Base-by-base conservation (phyloP, 345 rosid species). In the Camelina sativa region DNA sequence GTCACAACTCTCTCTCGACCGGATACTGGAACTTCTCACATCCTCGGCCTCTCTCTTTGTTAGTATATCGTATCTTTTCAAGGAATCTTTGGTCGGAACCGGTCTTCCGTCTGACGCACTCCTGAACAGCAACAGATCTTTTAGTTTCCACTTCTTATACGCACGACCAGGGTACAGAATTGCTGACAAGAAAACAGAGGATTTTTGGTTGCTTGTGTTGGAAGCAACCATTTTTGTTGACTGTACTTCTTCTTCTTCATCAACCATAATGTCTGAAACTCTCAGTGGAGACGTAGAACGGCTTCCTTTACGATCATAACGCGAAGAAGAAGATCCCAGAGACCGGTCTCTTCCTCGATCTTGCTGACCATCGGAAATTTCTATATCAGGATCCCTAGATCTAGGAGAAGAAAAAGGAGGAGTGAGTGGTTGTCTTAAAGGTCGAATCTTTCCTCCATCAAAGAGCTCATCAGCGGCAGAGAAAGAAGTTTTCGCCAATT, bases 71-170 rank as follows among this genome's bases (percentile, higher is more conserved):
- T 82, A 90, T 48, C 85, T 87, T n/a, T 77, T 79, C 35, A 87
- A 65, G 1, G 85, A 78, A 28, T 86, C 89, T 32, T 77, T 72
- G 47, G 79, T 72, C 5, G 93, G 82, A 60, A 66, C 70, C 0
- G 93, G 91, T 44, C 97, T 80, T 5, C 99, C 98, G 71, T 95
- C 98, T 0, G 98, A 95, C 0, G 98, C 97, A 17, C 98, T 95
- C 51, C 99, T 82, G 76, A 92, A 95, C 15, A 94, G 68, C 52
- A 92, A 63, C 0, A 95, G 82, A 72, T 95, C 96, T 75, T 83
- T 89, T 53, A 95, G 75, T 71, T 86, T 92, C 99, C 99, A 95
- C 79, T 95, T 92, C 67, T 77, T 85, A 74, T 81, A 77, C 0
- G 79, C 79, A 71, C 79, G 82, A 0, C 79, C 68, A 5, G 95